Conservation (phyloP, 805 yeast species). For the Candida lessepsii region DNA sequence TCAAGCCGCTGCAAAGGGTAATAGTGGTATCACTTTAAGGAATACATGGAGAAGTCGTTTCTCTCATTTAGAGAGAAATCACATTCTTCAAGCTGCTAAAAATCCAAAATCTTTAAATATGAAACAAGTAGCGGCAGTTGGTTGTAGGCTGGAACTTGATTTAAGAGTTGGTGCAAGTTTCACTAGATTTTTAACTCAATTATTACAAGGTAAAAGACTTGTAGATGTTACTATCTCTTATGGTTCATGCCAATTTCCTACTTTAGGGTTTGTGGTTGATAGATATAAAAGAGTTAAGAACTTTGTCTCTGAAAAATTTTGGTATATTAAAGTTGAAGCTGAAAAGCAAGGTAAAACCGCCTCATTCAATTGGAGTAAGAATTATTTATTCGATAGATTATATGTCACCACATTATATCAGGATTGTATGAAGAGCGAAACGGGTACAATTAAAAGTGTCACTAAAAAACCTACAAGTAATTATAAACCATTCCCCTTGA, state of each 20-base stretch:
- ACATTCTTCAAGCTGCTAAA: slow-evolving; percentile 71
- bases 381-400: slow-evolving; percentile 69
- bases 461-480: slow-evolving; percentile 66
- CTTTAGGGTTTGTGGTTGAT: slow-evolving; percentile 94
- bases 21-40: slow-evolving; percentile 44
- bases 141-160: slow-evolving; percentile 83
- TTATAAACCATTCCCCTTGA: slow-evolving; percentile 83
- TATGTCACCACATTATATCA: slow-evolving; percentile 65
- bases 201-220: slow-evolving; percentile 37
- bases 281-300: slow-evolving; percentile 71
- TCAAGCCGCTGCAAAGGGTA: slow-evolving; percentile 59
- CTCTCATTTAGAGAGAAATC: slow-evolving; percentile 80
- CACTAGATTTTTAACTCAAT: slow-evolving; percentile 72
- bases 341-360: slow-evolving; percentile 32
- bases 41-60: slow-evolving; percentile 72
- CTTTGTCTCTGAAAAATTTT: slow-evolving; percentile 76
- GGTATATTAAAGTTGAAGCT: slow-evolving; percentile 63
- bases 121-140: slow-evolving; percentile 77
- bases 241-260: slow-evolving; percentile 96
- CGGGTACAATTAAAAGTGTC: slow-evolving; percentile 52
- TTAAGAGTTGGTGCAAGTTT: slow-evolving; percentile 85
- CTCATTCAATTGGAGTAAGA: slow-evolving; percentile 68
- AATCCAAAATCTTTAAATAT: slow-evolving; percentile 63
- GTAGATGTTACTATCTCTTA: slow-evolving; percentile 57
- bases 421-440: slow-evolving; percentile 51